Base-by-base conservation (phyloP, 2,329 filamentous ascomycete species). In the Allantophomopsis lycopodina region DNA sequence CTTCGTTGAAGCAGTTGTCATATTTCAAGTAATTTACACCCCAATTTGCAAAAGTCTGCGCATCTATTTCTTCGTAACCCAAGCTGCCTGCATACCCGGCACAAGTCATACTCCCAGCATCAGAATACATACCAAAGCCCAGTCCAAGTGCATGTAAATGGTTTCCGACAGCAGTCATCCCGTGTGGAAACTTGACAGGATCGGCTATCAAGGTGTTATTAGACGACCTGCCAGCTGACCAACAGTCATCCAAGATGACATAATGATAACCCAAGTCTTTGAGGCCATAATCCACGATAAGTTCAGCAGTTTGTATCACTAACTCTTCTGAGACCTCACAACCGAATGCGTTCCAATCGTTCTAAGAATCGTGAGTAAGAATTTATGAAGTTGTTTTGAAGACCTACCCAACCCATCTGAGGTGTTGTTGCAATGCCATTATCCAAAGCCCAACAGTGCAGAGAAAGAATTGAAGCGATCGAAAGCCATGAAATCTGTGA, bases 1-100 rank as follows among this genome's bases (percentile, higher is more conserved):
- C 67, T 43, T 64, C 55, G 41, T 69, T 68, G 52, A 61, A 69
- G 56, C 68, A 71, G 45, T 71, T 70, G 49, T 71, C 67, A 44
- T 69, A 69, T 28, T 69, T 66, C 5, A 66, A 52, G 41, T 66
- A 68, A 46, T 64, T 60, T 23, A 69, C 63, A 0, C 61, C 66
- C 63, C 66, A 68, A 17, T 51, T 54, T 2, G 68, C 66, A 47
- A 62, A 71, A 2, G 62, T 56, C 11, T 61, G 48, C 2, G 69
- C 69, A 47, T 73, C 69, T 31, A 63, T 57, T 35, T 60, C 55
- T 47, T 70, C 69, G 44, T 65, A 60, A 12, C 61, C 66, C 21
- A 66, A 47, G 32, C 58, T 63, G 2, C 65, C 69, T 3, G 62
- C 51, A 39, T 57, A 59, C 35, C 51, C 50, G 4, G 43, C 54